Base-by-base conservation (phyloP, 768 basidiomycete genomes). In the Dacryopinax spathularia region DNA sequence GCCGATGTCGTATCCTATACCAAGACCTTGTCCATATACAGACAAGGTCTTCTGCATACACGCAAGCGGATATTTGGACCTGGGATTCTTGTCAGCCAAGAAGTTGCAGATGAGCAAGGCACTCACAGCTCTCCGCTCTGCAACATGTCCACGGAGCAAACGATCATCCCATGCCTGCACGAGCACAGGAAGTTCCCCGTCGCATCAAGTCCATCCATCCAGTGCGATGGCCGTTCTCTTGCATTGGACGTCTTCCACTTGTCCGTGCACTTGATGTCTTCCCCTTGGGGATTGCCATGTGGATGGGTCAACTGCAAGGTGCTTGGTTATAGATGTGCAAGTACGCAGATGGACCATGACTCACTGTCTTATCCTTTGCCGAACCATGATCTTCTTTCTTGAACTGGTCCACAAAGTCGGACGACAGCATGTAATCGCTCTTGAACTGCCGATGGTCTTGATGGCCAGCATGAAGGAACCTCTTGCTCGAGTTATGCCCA, bases 401-500 rank as follows among this genome's bases (percentile, higher is more conserved):
- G n/a, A 10, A 37, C 36, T 37, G 36, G 36, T 37, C 36, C 36
- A 37, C 36, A 37, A 37, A 37, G 12, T 37, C 36, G n/a, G 36
- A n/a, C n/a, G 36, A 10, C 36, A 37, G 36, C n/a, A 37, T 37
- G 36, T 41, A 41, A 22, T 44, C 20, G 20, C 34, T 35, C 33
- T 41, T 37, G 20, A 41, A 62, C 9, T 9, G 9, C 22, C 37
- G 25, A 2, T 3, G 15, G 31, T 62, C 62, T 33, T 33, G 37
- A 2, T 6, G 5, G 0, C 68, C 68, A 2, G 68, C 59, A 20
- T 48, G 64, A 4, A 68, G 70, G 33, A 77, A 68, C 0, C 71
- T 69, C 61, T 75, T 74, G 1, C 73, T 66, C 0, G 73, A 77
- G 34, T 73, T 66, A 60, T 77, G 77, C 1, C 73, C 72, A 63